phyloP scores from a whole-genome alignment of 345 rosid genomes.

The Rhodomyrtus tomentosa region DNA sequence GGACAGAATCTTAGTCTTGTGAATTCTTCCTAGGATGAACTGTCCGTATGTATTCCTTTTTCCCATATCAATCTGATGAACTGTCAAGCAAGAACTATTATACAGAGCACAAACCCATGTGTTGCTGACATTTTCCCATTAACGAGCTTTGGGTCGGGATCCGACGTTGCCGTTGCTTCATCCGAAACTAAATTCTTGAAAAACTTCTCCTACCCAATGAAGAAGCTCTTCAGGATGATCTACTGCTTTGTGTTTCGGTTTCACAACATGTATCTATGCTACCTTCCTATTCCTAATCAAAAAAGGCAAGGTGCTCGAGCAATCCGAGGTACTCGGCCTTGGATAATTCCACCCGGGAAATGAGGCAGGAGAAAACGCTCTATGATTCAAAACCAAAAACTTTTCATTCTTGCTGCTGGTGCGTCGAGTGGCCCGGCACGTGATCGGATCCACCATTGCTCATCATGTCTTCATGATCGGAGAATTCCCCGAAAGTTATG shows the following conservation, averaged over 20 bases:
- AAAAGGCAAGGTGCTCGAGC: background rate
- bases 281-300: background rate
- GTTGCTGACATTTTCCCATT: background rate
- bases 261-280: background rate
- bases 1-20: background rate
- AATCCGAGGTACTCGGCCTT: background rate
- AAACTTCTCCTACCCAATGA: background rate
- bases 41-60: background rate
- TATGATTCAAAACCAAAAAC: background rate
- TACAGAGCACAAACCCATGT: background rate
- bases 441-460: background rate
- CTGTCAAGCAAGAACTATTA: background rate
- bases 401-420: background rate
- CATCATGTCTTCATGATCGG: background rate
- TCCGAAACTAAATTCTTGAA: background rate
- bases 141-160: background rate
- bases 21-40: background rate
- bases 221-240: background rate
- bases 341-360: background rate
- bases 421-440: background rate
- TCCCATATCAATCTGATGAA: background rate
- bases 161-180: background rate
- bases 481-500: slow-evolving; percentile 40
- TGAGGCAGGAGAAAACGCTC: background rate
- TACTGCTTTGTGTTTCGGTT: background rate